phyloP scores from a whole-genome alignment of 805 yeast species.

The Metschnikowia corniflorae region DNA sequence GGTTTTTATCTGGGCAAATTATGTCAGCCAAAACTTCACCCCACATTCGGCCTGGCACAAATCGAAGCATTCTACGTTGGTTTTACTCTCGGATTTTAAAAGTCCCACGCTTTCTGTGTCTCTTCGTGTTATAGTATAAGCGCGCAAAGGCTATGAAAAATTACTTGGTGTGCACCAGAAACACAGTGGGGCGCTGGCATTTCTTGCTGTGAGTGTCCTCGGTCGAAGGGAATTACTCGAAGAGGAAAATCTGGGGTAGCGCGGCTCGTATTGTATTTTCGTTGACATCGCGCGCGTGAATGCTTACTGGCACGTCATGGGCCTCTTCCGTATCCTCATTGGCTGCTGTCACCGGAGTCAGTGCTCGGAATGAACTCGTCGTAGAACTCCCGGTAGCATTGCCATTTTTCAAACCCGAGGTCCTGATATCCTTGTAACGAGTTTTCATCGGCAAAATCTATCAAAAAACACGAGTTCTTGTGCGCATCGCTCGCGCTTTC shows the following conservation, averaged over 20 bases:
- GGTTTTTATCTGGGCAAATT: too few species aligned
- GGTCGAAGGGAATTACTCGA: slow-evolving; percentile 12
- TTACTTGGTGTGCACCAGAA: too few species aligned
- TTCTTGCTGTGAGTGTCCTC: too few species aligned
- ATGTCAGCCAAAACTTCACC: too few species aligned
- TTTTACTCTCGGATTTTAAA: too few species aligned
- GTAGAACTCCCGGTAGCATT: slow-evolving; percentile 33
- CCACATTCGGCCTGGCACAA: too few species aligned
- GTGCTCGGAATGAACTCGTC: slow-evolving; percentile 18
- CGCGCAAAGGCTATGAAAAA: too few species aligned
- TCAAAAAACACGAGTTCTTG: slow-evolving; percentile 35
- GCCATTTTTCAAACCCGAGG: slow-evolving; percentile 42
- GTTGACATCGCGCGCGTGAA: background rate
- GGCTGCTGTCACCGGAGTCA: background rate
- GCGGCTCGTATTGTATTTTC: slow-evolving; percentile 3
- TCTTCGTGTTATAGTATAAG: too few species aligned
- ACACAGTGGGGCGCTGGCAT: too few species aligned
- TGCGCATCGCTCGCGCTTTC: slow-evolving; percentile 20
- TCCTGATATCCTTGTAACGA: slow-evolving; percentile 35
- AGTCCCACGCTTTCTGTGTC: too few species aligned
- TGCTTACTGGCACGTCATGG: background rate
- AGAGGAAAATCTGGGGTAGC: slow-evolving; percentile 24
- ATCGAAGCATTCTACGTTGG: too few species aligned
- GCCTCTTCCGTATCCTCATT: background rate
- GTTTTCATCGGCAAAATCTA: slow-evolving; percentile 36